Evolutionary conservation across 306 rosid species (phyloP).

Genomic region (Trifolium dubium): DNA sequence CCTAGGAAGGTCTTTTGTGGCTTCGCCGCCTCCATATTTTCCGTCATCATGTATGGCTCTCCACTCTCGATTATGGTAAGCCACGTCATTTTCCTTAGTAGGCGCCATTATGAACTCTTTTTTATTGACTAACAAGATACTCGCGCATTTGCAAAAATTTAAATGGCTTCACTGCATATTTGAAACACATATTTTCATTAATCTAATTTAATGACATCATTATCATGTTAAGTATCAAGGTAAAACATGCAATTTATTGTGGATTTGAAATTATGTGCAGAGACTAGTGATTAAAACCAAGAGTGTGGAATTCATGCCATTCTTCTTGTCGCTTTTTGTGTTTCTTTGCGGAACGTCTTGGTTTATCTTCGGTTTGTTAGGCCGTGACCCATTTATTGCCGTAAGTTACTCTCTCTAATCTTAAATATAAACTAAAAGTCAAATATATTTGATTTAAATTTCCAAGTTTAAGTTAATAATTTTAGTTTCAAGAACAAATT

Average conservation of each 20-base stretch:
- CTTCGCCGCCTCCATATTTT: slow-evolving; percentile 67
- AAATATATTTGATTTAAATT: background rate
- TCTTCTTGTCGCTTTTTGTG: slow-evolving; percentile 80
- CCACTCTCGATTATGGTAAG: slow-evolving; percentile 90
- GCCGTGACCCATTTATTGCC: slow-evolving; percentile 79
- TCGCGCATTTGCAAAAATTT: background rate
- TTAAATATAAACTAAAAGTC: too few relatives aligned
- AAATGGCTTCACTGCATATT: background rate
- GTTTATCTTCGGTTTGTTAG: slow-evolving; percentile 82
- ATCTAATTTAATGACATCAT: too few relatives aligned
- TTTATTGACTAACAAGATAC: background rate
- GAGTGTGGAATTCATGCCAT: slow-evolving; percentile 96
- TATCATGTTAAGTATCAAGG: background rate
- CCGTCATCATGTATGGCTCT: slow-evolving; percentile 90
- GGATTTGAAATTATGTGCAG: slow-evolving; percentile 50
- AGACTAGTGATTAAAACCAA: slow-evolving; percentile 75
- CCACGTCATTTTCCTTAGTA: background rate
- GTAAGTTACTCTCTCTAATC: slow-evolving; percentile 46
- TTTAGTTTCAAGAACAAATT: background rate
- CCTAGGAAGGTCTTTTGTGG: slow-evolving; percentile 81
- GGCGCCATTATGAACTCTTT: too few relatives aligned
- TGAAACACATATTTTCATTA: background rate
- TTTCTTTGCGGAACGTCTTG: slow-evolving; percentile 91
- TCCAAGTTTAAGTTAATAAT: background rate
- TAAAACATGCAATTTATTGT: background rate